These are phyloP conservation scores for Arachis hypogaea DNA, from an alignment of 306 rosid genomes.

Conservation along the genomic window DNA sequence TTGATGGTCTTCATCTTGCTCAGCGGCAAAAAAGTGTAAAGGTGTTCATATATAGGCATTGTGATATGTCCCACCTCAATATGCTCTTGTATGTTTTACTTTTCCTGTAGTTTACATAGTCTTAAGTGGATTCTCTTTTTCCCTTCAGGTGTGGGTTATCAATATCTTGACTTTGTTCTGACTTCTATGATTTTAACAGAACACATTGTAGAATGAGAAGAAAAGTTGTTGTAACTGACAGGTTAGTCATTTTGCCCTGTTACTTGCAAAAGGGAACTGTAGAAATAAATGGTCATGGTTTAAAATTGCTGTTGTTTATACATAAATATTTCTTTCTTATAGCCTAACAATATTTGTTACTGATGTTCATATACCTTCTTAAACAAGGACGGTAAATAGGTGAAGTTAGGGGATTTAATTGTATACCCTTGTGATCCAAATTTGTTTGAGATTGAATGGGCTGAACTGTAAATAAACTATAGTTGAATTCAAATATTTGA, in stretches of 20 bases:
- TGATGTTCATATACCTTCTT: neutral
- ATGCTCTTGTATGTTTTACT: slow-evolving; percentile 70
- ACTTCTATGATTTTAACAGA: slow-evolving; percentile 54
- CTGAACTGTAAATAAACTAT: neutral
- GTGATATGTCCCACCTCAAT: slow-evolving; percentile 89
- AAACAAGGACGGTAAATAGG: no score
- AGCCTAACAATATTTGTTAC: neutral
- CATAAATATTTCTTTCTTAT: slow-evolving; percentile 4
- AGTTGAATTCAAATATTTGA: neutral
- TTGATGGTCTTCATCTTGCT: slow-evolving; percentile 93
- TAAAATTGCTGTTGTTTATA: slow-evolving; percentile 16
- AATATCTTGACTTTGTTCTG: slow-evolving; percentile 25
- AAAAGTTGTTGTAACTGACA: slow-evolving; percentile 93
- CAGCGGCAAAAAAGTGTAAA: slow-evolving; percentile 70
- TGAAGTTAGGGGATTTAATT: no score
- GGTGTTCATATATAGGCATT: slow-evolving; percentile 81
- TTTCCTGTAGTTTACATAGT: slow-evolving; percentile 31
- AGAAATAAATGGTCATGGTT: slow-evolving; percentile 22
- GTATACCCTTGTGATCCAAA: no score
- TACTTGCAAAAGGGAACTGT: slow-evolving; percentile 24
- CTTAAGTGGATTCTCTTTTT: slow-evolving; percentile 23
- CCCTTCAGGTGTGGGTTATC: slow-evolving; percentile 25
- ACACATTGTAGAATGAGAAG: slow-evolving; percentile 67
- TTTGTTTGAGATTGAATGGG: neutral
- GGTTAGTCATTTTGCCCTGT: slow-evolving; percentile 52